Evolutionary conservation across 2,329 filamentous ascomycete species (phyloP).

Genomic region (Aspergillus pseudonomiae): DNA sequence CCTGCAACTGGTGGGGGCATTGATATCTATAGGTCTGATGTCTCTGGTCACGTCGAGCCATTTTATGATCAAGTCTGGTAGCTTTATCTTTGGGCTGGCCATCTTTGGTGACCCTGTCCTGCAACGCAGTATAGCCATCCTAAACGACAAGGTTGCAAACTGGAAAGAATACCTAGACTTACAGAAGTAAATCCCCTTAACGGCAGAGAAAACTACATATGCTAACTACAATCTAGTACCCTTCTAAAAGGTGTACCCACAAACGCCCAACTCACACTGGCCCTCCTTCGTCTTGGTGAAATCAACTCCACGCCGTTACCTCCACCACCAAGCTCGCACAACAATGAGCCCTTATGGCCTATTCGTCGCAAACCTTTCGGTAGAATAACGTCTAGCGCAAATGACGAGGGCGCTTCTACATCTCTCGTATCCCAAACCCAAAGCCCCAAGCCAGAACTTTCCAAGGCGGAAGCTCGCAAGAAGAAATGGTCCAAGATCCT

Average conservation of each 20-base stretch:
- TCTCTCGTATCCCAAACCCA: background rate
- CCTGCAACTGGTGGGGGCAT: slow-evolving; percentile 56
- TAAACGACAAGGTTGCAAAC: slow-evolving; percentile 58
- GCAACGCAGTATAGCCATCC: slow-evolving; percentile 57
- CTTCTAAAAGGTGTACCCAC: slow-evolving; percentile 81
- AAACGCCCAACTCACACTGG: slow-evolving; percentile 81
- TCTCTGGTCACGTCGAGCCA: slow-evolving; percentile 62
- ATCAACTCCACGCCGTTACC: slow-evolving; percentile 79
- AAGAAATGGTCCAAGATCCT: slow-evolving; percentile 52
- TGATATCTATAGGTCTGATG: slow-evolving; percentile 56
- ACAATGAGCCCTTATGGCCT: slow-evolving; percentile 35
- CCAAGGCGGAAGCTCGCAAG: slow-evolving; percentile 11
- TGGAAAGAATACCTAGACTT: slow-evolving; percentile 78
- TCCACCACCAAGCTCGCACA: slow-evolving; percentile 54
- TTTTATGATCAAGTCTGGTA: slow-evolving; percentile 66
- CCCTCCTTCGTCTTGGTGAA: slow-evolving; percentile 79
- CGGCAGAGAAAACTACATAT: background rate
- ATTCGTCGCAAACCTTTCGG: slow-evolving; percentile 51
- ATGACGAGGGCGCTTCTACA: slow-evolving; percentile 40
- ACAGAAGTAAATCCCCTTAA: slow-evolving; percentile 54
- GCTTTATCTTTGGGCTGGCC: slow-evolving; percentile 68
- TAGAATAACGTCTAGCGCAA: slow-evolving; percentile 54
- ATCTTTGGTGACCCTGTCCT: slow-evolving; percentile 83
- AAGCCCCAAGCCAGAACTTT: slow-evolving; percentile 1
- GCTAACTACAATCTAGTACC: slow-evolving; percentile 47